Evolutionary conservation across 2,329 filamentous ascomycete genomes (phyloP).

Genomic region (Penicillium sp.): DNA sequence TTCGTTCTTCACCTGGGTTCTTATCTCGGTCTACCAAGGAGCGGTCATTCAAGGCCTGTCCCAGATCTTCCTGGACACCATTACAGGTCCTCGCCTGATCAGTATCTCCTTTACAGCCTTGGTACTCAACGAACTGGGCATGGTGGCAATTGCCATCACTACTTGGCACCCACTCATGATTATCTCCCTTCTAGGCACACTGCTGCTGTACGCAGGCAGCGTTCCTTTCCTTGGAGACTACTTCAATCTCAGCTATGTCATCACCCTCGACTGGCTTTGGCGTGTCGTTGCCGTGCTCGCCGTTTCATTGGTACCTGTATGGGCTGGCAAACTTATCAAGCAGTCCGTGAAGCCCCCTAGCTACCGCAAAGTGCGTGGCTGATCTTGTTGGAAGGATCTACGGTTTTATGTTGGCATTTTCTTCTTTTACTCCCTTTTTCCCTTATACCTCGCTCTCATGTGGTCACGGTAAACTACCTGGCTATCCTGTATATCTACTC

Average conservation of each 20-base stretch:
- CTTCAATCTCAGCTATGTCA: slow-evolving; percentile 79
- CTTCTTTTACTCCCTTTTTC: background rate
- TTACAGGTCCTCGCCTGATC: slow-evolving; percentile 70
- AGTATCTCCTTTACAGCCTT: slow-evolving; percentile 89
- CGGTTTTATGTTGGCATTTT: slow-evolving; percentile 1
- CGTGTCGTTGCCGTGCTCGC: slow-evolving; percentile 76
- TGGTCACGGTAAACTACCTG: background rate
- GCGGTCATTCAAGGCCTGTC: slow-evolving; percentile 92
- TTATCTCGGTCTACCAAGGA: slow-evolving; percentile 93
- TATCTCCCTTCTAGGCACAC: slow-evolving; percentile 77
- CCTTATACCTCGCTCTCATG: background rate
- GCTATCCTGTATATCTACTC: slow-evolving; percentile 14
- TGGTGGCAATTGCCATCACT: slow-evolving; percentile 95
- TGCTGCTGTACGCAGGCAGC: slow-evolving; percentile 74
- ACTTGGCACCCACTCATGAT: slow-evolving; percentile 98
- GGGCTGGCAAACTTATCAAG: slow-evolving; percentile 80
- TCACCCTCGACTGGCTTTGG: slow-evolving; percentile 84
- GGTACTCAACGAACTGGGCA: slow-evolving; percentile 90
- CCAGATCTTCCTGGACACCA: slow-evolving; percentile 80
- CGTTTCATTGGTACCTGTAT: slow-evolving; percentile 82
- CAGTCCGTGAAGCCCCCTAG: slow-evolving; percentile 86
- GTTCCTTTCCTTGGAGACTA: slow-evolving; percentile 88
- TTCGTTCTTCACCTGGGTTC: slow-evolving; percentile 96
- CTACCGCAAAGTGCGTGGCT: slow-evolving; percentile 78
- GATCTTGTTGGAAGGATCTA: slow-evolving; percentile 1